Base-by-base conservation (phyloP, 176 grass and related monocot genomes). In the Urochloa ruziziensis region DNA sequence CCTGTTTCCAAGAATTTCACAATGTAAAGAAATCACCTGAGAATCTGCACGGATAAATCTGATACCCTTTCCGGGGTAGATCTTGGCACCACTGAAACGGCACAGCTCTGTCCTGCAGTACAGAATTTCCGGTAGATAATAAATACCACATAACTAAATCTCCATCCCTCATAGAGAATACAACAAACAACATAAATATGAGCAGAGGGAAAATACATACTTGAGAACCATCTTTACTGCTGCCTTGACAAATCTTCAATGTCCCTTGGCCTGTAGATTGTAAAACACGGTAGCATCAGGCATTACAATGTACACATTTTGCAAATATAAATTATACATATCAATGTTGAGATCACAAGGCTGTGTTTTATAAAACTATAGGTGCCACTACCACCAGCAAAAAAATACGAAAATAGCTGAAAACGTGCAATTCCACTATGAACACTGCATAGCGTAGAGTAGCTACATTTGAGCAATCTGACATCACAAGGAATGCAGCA, bases 11-110 rank as follows among this genome's bases (percentile, higher is more conserved):
- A 46, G n/a, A 39, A 42, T 18, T 2, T 4, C 53, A 78, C 24
- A 5, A 28, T 28, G 24, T 17, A 5, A 84, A 79, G 6, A 70
- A 23, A 21, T 62, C 48, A 86, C 84, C 84, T 86, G 84, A 6
- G 84, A 84, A 47, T 75, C 82, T 30, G 70, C 82, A 74, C 70
- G 82, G 44, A 84, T 74, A 62, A 84, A 84, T 86, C 84, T 79
- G 36, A 86, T 86, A 79, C 84, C 84, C 84, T 79, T 86, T n/a
- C 66, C 75, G 4, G 66, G 84, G 66, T 86, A 86, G 70, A 86
- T 86, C 75, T 86, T 86, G 16, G 52, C 65, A 15, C 84, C 82
- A 19, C 82, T 84, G n/a, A 84, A 84, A 75, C 82, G 82, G 57
- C 82, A 84, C 7, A 75, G 82, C 43, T 86, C 84, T 36, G 84